Conservation (phyloP, 805 yeast species). For the Isabelozyma rhagii region DNA sequence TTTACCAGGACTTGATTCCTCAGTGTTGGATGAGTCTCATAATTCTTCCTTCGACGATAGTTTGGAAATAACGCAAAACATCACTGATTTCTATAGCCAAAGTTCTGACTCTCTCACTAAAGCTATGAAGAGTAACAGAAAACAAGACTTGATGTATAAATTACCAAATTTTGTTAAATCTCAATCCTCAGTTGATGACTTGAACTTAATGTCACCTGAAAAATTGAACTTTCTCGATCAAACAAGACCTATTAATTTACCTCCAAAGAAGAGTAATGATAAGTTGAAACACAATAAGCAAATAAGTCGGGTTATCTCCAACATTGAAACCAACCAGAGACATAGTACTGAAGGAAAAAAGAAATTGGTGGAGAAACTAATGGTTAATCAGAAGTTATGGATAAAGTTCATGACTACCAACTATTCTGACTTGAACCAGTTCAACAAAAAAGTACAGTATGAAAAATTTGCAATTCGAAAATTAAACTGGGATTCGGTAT, state of each 20-base stretch:
- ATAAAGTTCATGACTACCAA: slow-evolving; percentile 14
- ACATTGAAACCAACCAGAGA: slow-evolving; percentile 31
- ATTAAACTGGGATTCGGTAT: slow-evolving; percentile 36
- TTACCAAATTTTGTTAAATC: slow-evolving; percentile 37
- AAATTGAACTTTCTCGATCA: slow-evolving; percentile 53
- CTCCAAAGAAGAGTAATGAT: slow-evolving; percentile 59
- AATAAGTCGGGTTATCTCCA: slow-evolving; percentile 43
- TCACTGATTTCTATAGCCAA: slow-evolving; percentile 33
- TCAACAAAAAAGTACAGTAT: slow-evolving; percentile 19
- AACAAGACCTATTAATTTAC: slow-evolving; percentile 69
- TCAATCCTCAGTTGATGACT: slow-evolving; percentile 53
- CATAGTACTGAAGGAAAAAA: slow-evolving; percentile 17
- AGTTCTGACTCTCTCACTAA: slow-evolving; percentile 33
- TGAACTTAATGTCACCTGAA: slow-evolving; percentile 57
- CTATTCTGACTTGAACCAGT: slow-evolving; percentile 10
- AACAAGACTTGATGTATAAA: slow-evolving; percentile 30
- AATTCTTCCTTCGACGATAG: slow-evolving; percentile 16
- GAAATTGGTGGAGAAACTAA: slow-evolving; percentile 10
- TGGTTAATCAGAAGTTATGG: slow-evolving; percentile 26
- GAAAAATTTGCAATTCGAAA: slow-evolving; percentile 30
- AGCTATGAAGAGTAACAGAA: slow-evolving; percentile 28
- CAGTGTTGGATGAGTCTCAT: not conserved
- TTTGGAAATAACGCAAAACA: slow-evolving; percentile 31
- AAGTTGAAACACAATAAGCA: slow-evolving; percentile 55
- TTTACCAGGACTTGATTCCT: slow-evolving; percentile 19